Evolutionary conservation across 2,329 filamentous ascomycete genomes (phyloP), one percentile per base, ranked within the genome.

Genomic region (Conoideocrella luteorostrata): DNA sequence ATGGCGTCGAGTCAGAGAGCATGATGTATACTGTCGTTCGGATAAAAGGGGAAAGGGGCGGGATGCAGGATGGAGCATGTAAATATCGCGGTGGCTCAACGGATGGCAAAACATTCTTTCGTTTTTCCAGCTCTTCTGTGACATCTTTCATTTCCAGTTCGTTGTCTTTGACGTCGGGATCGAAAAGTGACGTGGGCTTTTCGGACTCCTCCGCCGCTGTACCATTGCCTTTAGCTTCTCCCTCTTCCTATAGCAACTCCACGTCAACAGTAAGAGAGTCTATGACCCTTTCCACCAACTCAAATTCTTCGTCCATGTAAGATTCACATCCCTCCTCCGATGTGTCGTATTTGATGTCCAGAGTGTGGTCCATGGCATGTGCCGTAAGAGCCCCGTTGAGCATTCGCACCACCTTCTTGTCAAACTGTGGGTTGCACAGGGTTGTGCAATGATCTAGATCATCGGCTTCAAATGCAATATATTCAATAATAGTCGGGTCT

Each of bases 391-490:
- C 78, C 0, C 77, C 84, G 56, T 85, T 86, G 45, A 89, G 67
- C 84, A 89, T 88, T 3, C 84, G 74, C 3, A 88, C 71, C 1
- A 88, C 72, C 56, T 84, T 85, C 50, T 66, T 75, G 52, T 84
- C 78, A 62, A 87, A 77, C 54, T 81, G n/a, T n/a, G n/a, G n/a
- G n/a, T n/a, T n/a, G n/a, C n/a, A n/a, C n/a, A n/a, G n/a, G n/a
- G n/a, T n/a, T n/a, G n/a, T n/a, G n/a, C n/a, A n/a, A n/a, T n/a
- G n/a, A n/a, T n/a, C n/a, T n/a, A n/a, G n/a, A n/a, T n/a, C n/a
- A n/a, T n/a, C n/a, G n/a, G n/a, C n/a, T n/a, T n/a, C n/a, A n/a
- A n/a, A n/a, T n/a, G n/a, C n/a, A n/a, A n/a, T n/a, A n/a, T n/a
- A n/a, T n/a, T n/a, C n/a, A n/a, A n/a, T n/a, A n/a, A n/a, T n/a